phyloP scores from a whole-genome alignment of 306 rosid species.

The Rosa chinensis region DNA sequence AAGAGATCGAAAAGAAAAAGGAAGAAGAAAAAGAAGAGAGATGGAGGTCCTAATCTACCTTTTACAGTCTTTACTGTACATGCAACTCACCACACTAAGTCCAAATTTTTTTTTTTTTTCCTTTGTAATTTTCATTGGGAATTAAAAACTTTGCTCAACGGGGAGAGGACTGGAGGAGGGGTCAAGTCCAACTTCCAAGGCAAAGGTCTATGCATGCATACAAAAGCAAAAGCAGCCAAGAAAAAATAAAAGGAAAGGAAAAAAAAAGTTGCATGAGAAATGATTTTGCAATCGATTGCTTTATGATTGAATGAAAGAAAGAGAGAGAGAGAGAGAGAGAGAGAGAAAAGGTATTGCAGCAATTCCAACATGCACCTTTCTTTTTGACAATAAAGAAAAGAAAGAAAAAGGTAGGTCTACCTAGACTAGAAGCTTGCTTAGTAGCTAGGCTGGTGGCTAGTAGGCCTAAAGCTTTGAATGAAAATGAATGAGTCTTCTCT shows the following conservation, averaged over 20 bases:
- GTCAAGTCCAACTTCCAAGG: slow-evolving; percentile 14
- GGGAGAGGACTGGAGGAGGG: not conserved
- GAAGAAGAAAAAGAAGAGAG: not conserved
- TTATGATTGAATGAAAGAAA: slow-evolving; percentile 56
- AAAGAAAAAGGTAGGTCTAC: not conserved
- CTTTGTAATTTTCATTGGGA: not conserved
- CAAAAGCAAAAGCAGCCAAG: not conserved
- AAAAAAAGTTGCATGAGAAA: slow-evolving; percentile 42
- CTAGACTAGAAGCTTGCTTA: slow-evolving; percentile 22
- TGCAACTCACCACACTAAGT: not conserved
- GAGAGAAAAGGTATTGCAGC: slow-evolving; percentile 15
- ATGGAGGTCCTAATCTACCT: not conserved
- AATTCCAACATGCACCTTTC: slow-evolving; percentile 32
- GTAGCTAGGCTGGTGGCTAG: not conserved
- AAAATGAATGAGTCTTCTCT: not conserved
- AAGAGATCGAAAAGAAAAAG: not conserved
- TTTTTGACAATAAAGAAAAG: slow-evolving; percentile 34
- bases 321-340: too few species aligned
- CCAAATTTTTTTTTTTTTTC: not conserved
- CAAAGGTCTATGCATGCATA: not conserved
- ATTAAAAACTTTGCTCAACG: not conserved
- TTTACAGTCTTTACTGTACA: not conserved
- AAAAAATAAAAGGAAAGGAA: not conserved
- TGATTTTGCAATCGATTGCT: slow-evolving; percentile 78
- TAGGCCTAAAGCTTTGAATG: slow-evolving; percentile 1